Evolutionary conservation across 495 filamentous ascomycete genomes (phyloP).

Genomic region (Talaromyces adpressus): DNA sequence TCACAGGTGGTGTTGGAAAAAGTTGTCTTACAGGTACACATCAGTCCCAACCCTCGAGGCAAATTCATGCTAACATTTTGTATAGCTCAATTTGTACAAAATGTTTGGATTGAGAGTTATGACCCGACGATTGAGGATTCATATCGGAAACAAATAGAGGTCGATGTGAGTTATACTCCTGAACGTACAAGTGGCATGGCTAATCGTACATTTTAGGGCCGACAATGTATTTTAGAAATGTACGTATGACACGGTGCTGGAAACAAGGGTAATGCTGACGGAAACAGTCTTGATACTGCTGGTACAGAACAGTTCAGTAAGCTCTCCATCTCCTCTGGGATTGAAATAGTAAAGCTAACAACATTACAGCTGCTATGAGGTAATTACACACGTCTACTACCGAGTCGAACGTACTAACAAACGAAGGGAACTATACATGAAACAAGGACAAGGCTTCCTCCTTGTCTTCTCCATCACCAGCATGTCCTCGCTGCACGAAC

Average conservation of each 20-base stretch:
- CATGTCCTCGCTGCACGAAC: slow-evolving; percentile 74
- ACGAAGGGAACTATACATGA: slow-evolving; percentile 88
- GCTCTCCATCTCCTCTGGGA: slow-evolving; percentile 17
- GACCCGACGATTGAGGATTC: slow-evolving; percentile 99
- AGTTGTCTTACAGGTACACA: slow-evolving; percentile 87
- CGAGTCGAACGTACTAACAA: neutral
- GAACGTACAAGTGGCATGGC: neutral
- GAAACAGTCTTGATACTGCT: slow-evolving; percentile 78
- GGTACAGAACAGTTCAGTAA: slow-evolving; percentile 98
- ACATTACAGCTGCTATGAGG: slow-evolving; percentile 60
- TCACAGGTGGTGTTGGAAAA: slow-evolving; percentile 89
- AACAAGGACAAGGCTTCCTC: slow-evolving; percentile 91
- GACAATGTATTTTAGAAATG: slow-evolving; percentile 96
- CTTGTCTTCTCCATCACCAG: slow-evolving; percentile 97
- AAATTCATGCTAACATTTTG: neutral
- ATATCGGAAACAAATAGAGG: slow-evolving; percentile 87
- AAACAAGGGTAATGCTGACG: slow-evolving; percentile 4
- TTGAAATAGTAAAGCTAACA: slow-evolving; percentile 22
- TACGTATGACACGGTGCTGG: slow-evolving; percentile 33
- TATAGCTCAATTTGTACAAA: slow-evolving; percentile 95
- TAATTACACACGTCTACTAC: slow-evolving; percentile 24
- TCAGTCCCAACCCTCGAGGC: slow-evolving; percentile 18
- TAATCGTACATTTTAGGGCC: slow-evolving; percentile 55
- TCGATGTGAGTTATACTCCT: slow-evolving; percentile 63
- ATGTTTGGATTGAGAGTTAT: slow-evolving; percentile 99